A percentile compares a stretch with the other conserved stretches of the same genome.
These are phyloP conservation scores for Umbelopsis sp. DNA, from an alignment of 192 early-diverging fungal species.

Conservation along the genomic window DNA sequence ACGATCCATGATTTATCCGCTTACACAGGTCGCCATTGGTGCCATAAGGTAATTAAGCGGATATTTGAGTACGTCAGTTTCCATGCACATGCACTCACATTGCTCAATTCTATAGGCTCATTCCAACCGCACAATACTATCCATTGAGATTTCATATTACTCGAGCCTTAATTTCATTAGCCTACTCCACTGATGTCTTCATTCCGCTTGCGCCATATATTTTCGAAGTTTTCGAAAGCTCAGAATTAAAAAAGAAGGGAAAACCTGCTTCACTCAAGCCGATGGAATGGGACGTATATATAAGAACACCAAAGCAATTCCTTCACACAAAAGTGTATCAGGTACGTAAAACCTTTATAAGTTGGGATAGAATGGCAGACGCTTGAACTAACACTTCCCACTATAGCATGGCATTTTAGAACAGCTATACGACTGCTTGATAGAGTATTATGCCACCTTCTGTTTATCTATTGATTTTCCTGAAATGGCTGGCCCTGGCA, in stretches of 20 bases:
- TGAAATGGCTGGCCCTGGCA: conserved; percentile 86
- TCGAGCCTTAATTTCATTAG: conserved; percentile 69
- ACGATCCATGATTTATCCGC: conserved; percentile 84
- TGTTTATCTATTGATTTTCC: conserved; percentile 90
- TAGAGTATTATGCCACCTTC: conserved; percentile 73
- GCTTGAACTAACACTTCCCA: neutral
- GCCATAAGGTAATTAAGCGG: conserved; percentile 49
- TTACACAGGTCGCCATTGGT: conserved; percentile 79
- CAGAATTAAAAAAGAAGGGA: conserved; percentile 72
- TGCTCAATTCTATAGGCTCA: conserved; percentile 56
- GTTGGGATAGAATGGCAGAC: neutral
- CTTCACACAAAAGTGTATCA: conserved; percentile 84
- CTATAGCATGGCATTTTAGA: conserved; percentile 77
- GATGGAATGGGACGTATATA: conserved; percentile 72
- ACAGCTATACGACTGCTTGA: conserved; percentile 70
- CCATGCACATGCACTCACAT: too few relatives aligned
- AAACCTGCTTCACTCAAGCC: conserved; percentile 85
- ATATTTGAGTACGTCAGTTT: too few relatives aligned
- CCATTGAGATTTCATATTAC: conserved; percentile 91
- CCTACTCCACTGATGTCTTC: conserved; percentile 71
- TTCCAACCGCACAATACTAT: conserved; percentile 88
- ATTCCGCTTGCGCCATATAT: conserved; percentile 85
- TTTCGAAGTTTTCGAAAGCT: conserved; percentile 80
- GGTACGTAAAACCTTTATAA: conserved; percentile 18
- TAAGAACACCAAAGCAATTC: conserved; percentile 84